These are phyloP conservation scores for Amphicarpaea edgeworthii DNA, from an alignment of 306 rosid genomes.

Conservation along the genomic window DNA sequence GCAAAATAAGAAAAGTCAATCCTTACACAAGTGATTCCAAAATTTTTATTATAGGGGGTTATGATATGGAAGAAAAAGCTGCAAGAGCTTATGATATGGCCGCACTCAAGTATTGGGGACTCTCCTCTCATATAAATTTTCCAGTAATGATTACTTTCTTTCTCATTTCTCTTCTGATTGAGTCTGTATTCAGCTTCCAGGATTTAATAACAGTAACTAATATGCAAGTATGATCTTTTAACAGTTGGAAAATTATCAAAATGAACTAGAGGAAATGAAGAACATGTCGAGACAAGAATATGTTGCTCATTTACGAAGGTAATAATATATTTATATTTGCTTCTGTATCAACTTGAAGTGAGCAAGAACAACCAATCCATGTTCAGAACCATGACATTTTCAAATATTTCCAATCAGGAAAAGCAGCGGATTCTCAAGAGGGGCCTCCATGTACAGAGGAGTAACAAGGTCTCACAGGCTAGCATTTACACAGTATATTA, in stretches of 20 bases:
- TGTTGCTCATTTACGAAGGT: conserved; percentile 86
- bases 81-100: conserved; percentile 92
- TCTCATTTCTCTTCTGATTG: conserved; percentile 20
- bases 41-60: conserved; percentile 67
- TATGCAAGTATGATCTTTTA: conserved; percentile 31
- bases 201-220: conserved; percentile 25
- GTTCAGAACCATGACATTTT: neutral
- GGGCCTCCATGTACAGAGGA: conserved; percentile 51
- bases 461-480: conserved; percentile 74
- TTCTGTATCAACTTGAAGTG: conserved; percentile 17
- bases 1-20: conserved; percentile 19
- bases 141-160: conserved; percentile 59
- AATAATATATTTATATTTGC: neutral
- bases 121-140: conserved; percentile 82
- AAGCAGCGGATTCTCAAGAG: conserved; percentile 94
- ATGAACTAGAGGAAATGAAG: conserved; percentile 63
- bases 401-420: conserved; percentile 52
- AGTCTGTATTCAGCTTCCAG: neutral
- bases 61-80: conserved; percentile 89
- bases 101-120: conserved; percentile 94
- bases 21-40: conserved; percentile 45
- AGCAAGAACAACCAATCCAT: neutral
- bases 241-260: conserved; percentile 72
- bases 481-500: conserved; percentile 20
- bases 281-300: conserved; percentile 64